Evolutionary conservation across 2,329 filamentous ascomycete genomes (phyloP).

Genomic region (Neofusicoccum umdonicola): DNA sequence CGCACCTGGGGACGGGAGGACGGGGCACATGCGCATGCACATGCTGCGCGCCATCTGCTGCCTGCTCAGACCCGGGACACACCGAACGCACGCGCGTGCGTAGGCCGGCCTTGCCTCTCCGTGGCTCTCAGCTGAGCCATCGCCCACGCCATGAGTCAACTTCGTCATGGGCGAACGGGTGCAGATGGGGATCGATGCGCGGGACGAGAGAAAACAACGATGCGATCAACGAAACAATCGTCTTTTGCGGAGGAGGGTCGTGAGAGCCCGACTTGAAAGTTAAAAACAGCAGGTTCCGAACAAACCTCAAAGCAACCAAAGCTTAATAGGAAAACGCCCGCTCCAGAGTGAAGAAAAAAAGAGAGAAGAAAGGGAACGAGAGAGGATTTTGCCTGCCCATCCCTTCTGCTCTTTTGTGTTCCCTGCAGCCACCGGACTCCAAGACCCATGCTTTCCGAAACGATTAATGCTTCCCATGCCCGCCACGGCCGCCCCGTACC

Average conservation of each 20-base stretch:
- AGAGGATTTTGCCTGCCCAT: not conserved
- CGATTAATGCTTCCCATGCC: not conserved
- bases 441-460: constrained; percentile 2
- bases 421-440: constrained; percentile 1
- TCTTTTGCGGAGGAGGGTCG: not conserved
- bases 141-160: constrained; percentile 1
- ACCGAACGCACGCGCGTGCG: not conserved
- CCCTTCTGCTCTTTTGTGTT: constrained; percentile 1
- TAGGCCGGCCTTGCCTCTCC: not conserved
- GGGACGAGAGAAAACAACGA: not conserved
- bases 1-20: not conserved
- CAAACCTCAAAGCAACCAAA: not conserved
- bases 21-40: not conserved
- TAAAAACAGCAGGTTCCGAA: not conserved
- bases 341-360: not conserved
- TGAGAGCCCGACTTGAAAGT: not conserved
- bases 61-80: not conserved
- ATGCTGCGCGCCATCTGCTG: constrained; percentile 5
- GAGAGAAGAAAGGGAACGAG: not conserved
- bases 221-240: not conserved
- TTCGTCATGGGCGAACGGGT: not conserved
- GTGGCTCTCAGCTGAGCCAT: constrained; percentile 8
- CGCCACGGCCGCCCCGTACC: not conserved
- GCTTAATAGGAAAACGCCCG: not conserved
- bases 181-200: not conserved